Evolutionary conservation across 1,284 basidiomycete genomes (phyloP), one percentile per base, ranked within the genome.

Genomic region (Ceratobasidium theobromae): DNA sequence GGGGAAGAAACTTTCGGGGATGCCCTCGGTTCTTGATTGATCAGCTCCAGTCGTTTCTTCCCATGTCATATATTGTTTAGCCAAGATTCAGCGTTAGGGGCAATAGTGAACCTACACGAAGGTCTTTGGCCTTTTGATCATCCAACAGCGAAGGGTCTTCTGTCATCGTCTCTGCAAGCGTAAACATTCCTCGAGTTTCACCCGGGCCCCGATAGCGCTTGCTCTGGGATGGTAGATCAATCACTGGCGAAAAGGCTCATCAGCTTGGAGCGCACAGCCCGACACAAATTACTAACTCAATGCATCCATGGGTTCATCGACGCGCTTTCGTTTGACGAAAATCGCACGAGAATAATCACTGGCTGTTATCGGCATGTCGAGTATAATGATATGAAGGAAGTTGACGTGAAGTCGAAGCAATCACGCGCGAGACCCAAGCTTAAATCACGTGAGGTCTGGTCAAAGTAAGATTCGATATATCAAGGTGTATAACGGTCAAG

Each of bases 271-370:
- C 45, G 33, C 57, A 60, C 57, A 38, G 57, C 57, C 57, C 33
- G 46, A 33, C 27, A 35, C 27, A 38, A 49, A 32, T 60, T 46
- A 60, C 57, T 23, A 35, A 51, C 57, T 48, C 16, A 60, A 45
- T 30, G 57, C 57, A 46, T 60, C 57, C 57, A 60, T 38, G 28
- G 57, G 57, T 46, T 60, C 57, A 51, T 60, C 57, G 28, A 60
- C 57, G 49, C 57, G 57, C 43, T 60, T 60, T 35, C 57, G 45
- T 40, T 60, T 60, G 45, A 60, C 57, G 33, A 60, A 60, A n/a
- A 60, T 60, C n/a, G 57, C 57, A n/a, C 57, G 57, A 49, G 57
- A 60, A 25, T 60, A 60, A 8, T 60, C 57, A 12, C 32, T 51
- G n/a, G 57, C 1, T 25, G 43, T 35, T 21, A 60, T 32, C 23